These are phyloP conservation scores for Phytophthora ramorum DNA, from an alignment of 352 stramenopile species.

Conservation along the genomic window DNA sequence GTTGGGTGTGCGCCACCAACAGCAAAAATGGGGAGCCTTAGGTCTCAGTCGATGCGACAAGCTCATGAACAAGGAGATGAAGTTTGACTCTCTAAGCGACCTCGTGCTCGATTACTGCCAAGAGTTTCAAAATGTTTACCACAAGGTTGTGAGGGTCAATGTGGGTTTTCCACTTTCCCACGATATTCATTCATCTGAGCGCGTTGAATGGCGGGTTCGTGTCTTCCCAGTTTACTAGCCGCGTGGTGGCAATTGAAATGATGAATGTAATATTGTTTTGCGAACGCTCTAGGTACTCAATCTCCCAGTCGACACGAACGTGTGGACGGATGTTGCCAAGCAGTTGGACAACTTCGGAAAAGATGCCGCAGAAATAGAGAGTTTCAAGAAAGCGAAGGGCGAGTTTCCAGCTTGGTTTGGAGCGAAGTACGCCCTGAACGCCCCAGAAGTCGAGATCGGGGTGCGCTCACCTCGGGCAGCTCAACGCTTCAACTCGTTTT, in stretches of 20 bases:
- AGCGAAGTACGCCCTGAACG: constrained; percentile 68
- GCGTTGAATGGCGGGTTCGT: constrained; percentile 85
- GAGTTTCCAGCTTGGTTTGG: constrained; percentile 66
- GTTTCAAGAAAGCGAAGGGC: constrained; percentile 71
- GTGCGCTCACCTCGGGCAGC: constrained; percentile 56
- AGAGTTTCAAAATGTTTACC: constrained; percentile 69
- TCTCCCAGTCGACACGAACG: constrained; percentile 50
- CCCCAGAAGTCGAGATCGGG: constrained; percentile 53
- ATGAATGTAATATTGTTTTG: background rate
- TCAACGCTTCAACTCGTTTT: constrained; percentile 37
- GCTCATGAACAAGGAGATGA: constrained; percentile 89
- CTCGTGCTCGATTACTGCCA: constrained; percentile 75
- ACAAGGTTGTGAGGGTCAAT: constrained; percentile 81
- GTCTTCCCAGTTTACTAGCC: background rate
- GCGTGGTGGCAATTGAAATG: background rate
- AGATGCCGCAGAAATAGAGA: constrained; percentile 70
- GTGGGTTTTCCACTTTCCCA: constrained; percentile 87
- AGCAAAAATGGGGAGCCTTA: constrained; percentile 84
- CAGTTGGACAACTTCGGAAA: constrained; percentile 77
- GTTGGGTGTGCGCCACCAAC: constrained; percentile 73
- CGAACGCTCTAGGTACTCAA: constrained; percentile 62
- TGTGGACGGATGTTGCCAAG: constrained; percentile 57
- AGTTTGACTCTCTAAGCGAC: constrained; percentile 79
- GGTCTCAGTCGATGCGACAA: constrained; percentile 84
- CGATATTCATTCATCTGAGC: constrained; percentile 88